A percentile compares a stretch with the other conserved stretches of the same genome.
phyloP scores from a whole-genome alignment of 2,329 filamentous ascomycete genomes.

The Zymoseptoria tritici region DNA sequence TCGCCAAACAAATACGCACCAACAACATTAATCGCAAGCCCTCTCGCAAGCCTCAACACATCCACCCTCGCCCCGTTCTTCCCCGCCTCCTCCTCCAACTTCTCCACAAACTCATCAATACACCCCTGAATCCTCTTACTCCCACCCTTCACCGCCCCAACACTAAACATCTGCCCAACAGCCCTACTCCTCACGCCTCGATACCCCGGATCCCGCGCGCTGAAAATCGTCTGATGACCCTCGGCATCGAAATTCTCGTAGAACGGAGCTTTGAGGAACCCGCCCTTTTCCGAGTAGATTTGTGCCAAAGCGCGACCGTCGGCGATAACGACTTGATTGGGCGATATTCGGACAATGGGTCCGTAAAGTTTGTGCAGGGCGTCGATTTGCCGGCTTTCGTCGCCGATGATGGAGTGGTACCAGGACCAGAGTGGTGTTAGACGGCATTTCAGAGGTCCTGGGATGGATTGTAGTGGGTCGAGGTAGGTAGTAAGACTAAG shows the following conservation, averaged over 20 bases:
- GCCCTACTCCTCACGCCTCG: slow-evolving; percentile 43
- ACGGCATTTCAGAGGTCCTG: slow-evolving; percentile 10
- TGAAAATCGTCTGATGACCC: slow-evolving; percentile 49
- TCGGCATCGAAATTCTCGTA: slow-evolving; percentile 54
- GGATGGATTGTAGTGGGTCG: slow-evolving; percentile 24
- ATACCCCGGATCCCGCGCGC: slow-evolving; percentile 35
- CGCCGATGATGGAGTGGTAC: slow-evolving; percentile 26
- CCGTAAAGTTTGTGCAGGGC: slow-evolving; percentile 56
- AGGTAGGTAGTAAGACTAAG: slow-evolving; percentile 29
- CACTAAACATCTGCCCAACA: slow-evolving; percentile 44
- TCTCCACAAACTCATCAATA: slow-evolving; percentile 36
- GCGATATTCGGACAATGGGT: slow-evolving; percentile 64
- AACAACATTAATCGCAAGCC: slow-evolving; percentile 48
- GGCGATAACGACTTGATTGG: slow-evolving; percentile 52
- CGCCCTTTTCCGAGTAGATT: slow-evolving; percentile 47
- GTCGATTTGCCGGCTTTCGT: slow-evolving; percentile 21
- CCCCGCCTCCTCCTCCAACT: slow-evolving; percentile 32
- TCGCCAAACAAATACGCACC: slow-evolving; percentile 47
- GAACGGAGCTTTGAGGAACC: slow-evolving; percentile 45
- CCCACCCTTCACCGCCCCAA: slow-evolving; percentile 33
- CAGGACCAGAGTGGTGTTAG: slow-evolving; percentile 23
- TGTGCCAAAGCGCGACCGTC: slow-evolving; percentile 40
- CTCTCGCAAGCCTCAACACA: slow-evolving; percentile 43
- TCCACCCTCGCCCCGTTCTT: slow-evolving; percentile 33
- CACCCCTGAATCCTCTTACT: slow-evolving; percentile 31